Base-by-base conservation (phyloP, 495 filamentous ascomycete species). In the Coniosporium apollinis region DNA sequence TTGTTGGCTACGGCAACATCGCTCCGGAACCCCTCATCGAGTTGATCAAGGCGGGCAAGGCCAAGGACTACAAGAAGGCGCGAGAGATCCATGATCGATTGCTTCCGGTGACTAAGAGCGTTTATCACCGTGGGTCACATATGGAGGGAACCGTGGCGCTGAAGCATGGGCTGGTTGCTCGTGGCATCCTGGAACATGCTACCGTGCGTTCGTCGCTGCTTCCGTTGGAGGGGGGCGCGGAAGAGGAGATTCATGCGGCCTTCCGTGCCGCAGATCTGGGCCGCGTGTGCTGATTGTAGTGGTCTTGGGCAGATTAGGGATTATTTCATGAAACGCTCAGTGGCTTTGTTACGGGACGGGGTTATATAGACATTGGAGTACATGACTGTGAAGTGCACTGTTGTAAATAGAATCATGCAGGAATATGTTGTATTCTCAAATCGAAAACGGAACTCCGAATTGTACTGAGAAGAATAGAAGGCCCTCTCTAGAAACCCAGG, bases 1-100 rank as follows among this genome's bases (percentile, higher is more conserved):
- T 57, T 3, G 54, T 57, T n/a, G 54, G 54, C 1, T 57, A 55
- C 37, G 54, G 54, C n/a, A 57, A 53, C 39, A 55, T 57, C 28
- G 54, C 54, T 0, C 54, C 54, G 1, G 54, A 57, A 38, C 47
- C 43, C 7, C 33, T 57, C 16, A 50, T 55, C 29, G 50, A 57
- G 41, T 25, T 57, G 28, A 49, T 57, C 41, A 38, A 46, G 29
- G 52, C 52, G 10, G 54, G 54, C 3, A 55, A 55, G 41, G 54
- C 49, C 14, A 45, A 49, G 33, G 54, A 57, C 36, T 57, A 57
- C 24, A 35, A 38, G 28, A 51, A 38, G 24, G 52, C 54, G 8
- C 44, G 54, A 3, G 43, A 39, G 19, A 44, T 57, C 17, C 54
- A 57, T 37, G 54, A 57, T 22, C 41, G 34, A 21, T 45, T 57